Conservation (phyloP, 768 basidiomycete genomes). For the Boletus subcaerulescens region DNA sequence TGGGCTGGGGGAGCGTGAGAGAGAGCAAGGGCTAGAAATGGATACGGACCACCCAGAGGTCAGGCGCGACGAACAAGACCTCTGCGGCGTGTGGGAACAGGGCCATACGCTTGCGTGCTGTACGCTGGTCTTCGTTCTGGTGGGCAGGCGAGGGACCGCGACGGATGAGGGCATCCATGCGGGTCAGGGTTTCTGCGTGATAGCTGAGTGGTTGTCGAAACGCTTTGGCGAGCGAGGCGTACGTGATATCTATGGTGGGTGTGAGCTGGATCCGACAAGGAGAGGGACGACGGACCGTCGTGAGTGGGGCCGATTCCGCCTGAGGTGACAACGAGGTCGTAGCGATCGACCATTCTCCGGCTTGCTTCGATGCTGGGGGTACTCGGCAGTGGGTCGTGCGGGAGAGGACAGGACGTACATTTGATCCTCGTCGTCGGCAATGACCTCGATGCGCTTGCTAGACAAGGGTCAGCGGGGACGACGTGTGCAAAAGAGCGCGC, state of each 20-base stretch:
- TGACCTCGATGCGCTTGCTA: slow-evolving; percentile 87
- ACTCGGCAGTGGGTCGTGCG: not conserved
- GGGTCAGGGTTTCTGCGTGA: slow-evolving; percentile 71
- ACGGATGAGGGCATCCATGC: slow-evolving; percentile 64
- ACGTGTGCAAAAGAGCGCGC: slow-evolving; percentile 12
- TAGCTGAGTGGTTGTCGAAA: slow-evolving; percentile 71
- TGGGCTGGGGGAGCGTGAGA: slow-evolving; percentile 51
- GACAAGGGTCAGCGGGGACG: not conserved
- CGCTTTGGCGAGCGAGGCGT: slow-evolving; percentile 80
- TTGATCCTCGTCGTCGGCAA: slow-evolving; percentile 86
- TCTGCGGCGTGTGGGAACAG: slow-evolving; percentile 80
- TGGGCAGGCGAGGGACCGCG: slow-evolving; percentile 27
- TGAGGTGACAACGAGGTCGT: slow-evolving; percentile 88
- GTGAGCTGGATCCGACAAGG: not conserved
- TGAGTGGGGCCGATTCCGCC: slow-evolving; percentile 93
- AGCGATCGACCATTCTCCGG: slow-evolving; percentile 70
- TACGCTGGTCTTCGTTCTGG: slow-evolving; percentile 71
- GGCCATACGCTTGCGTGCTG: slow-evolving; percentile 85
- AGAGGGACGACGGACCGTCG: slow-evolving; percentile 54
- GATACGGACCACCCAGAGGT: slow-evolving; percentile 79
- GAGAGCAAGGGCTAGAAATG: not conserved
- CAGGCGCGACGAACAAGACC: slow-evolving; percentile 71
- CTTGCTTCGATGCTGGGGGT: slow-evolving; percentile 74
- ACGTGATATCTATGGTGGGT: slow-evolving; percentile 75
- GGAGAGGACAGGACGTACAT: slow-evolving; percentile 44